Evolutionary conservation across 768 basidiomycete genomes (phyloP).

Genomic region (Tremella mesenterica): DNA sequence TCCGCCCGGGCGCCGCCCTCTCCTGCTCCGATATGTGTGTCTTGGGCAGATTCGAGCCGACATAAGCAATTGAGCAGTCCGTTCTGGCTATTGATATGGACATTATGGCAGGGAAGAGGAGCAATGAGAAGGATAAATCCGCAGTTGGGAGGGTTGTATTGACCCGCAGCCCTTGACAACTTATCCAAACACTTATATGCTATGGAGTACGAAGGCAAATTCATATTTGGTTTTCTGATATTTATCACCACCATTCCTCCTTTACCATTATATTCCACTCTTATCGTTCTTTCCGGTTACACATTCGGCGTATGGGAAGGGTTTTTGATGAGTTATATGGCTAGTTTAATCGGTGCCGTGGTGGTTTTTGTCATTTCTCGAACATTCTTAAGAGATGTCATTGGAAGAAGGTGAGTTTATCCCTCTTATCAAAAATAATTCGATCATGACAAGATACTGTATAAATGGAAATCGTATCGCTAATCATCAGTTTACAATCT

Average conservation of each 20-base stretch:
- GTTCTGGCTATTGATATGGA: no score
- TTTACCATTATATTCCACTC: conserved; percentile 81
- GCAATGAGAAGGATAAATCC: neutral
- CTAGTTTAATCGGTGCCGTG: conserved; percentile 75
- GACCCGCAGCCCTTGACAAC: conserved; percentile 61
- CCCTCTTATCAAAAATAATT: no score
- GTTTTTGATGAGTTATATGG: conserved; percentile 75
- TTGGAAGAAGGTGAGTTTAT: conserved; percentile 48
- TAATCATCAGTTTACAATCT: conserved; percentile 54
- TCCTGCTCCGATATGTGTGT: neutral
- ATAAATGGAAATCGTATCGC: neutral
- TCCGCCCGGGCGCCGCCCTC: neutral
- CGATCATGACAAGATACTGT: neutral
- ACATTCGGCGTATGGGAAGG: conserved; percentile 76
- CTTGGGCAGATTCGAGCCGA: neutral
- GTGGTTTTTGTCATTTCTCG: conserved; percentile 75
- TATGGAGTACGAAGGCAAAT: conserved; percentile 64
- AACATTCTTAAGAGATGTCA: conserved; percentile 55
- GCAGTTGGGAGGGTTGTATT: neutral
- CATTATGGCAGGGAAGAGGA: no score
- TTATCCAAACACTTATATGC: conserved; percentile 68
- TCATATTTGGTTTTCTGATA: conserved; percentile 56
- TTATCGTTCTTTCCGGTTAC: conserved; percentile 86
- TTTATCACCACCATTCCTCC: conserved; percentile 51
- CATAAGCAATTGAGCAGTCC: no score